Evolutionary conservation across 2,329 filamentous ascomycete species (phyloP), one percentile per base, ranked within the genome.

Genomic region (Trichoderma sp.): DNA sequence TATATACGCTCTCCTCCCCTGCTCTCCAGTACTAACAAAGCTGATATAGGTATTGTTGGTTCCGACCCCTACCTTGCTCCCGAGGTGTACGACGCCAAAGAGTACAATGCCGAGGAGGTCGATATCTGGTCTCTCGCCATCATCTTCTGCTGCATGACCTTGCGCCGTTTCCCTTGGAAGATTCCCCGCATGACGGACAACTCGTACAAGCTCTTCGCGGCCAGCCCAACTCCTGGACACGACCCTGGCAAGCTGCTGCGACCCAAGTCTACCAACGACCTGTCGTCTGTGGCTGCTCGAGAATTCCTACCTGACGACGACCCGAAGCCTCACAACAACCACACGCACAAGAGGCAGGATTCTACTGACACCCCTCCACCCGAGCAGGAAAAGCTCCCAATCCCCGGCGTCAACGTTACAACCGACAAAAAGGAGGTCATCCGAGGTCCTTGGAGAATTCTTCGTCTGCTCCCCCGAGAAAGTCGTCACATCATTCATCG

Each of bases 111-210:
- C 1, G 92, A 95, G 74, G 93, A 94, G 7, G 93, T 95, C 1
- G 96, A 99, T 82, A 94, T 99, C 73, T 99, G 96, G 96, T 99
- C 96, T 12, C 86, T 99, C 73, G 96, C 95, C 21, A 99, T 99
- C 76, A 98, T 99, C 70, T 99, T 95, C 83, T 98, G 96, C 82
- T 99, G 96, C 85, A 99, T 99, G 96, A 96, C 94, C 6, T 86
- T 99, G 56, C 89, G 96, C 26, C 87, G 96, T 43, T 99, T 99
- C 79, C 96, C 96, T 0, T 99, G 96, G 96, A 99, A 99, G 83
- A 91, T 97, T 43, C 96, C 96, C 5, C 90, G 95, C 53, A 84
- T 94, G 80, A 93, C 93, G 4, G 96, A 99, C 81, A 98, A 97
- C 81, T 97, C 94, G 0, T 99, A 93, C 83, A 95, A 95, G 78